Evolutionary conservation across 805 yeast genomes (phyloP).

Genomic region (Ogataea saltuana): DNA sequence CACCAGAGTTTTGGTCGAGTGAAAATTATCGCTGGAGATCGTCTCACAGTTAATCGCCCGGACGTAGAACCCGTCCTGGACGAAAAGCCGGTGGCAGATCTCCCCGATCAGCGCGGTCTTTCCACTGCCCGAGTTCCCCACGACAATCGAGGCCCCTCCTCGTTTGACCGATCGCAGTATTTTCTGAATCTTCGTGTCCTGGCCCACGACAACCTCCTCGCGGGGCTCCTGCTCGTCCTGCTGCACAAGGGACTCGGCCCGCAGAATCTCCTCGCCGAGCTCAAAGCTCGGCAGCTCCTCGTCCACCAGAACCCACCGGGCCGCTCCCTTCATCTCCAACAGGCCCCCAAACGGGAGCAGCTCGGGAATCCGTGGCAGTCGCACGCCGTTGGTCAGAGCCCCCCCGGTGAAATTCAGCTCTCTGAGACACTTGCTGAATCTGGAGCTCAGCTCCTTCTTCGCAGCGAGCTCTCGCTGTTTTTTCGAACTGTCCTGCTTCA

Average conservation of each 20-base stretch:
- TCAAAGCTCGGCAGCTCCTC: slow-evolving; percentile 38
- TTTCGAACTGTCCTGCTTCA: slow-evolving; percentile 34
- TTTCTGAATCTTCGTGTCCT: slow-evolving; percentile 45
- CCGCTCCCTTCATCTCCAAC: slow-evolving; percentile 45
- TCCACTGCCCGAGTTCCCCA: slow-evolving; percentile 83
- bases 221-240: slow-evolving; percentile 11
- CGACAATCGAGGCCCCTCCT: slow-evolving; percentile 55
- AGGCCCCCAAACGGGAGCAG: slow-evolving; percentile 61
- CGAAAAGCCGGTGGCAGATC: slow-evolving; percentile 39
- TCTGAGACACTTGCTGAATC: slow-evolving; percentile 16
- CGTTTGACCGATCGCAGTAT: slow-evolving; percentile 43
- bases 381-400: slow-evolving; percentile 51
- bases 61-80: slow-evolving; percentile 46
- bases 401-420: slow-evolving; percentile 17
- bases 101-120: slow-evolving; percentile 58
- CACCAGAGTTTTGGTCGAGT: slow-evolving; percentile 46
- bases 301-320: slow-evolving; percentile 32
- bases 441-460: slow-evolving; percentile 24
- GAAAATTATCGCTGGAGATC: slow-evolving; percentile 56
- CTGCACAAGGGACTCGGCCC: slow-evolving; percentile 45
- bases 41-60: slow-evolving; percentile 54
- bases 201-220: slow-evolving; percentile 52
- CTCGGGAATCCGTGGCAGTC: slow-evolving; percentile 51
- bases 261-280: slow-evolving; percentile 49
- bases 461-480: slow-evolving; percentile 22